These are phyloP conservation scores for Prototheca wickerhamii DNA, from an alignment of 163 green algal genomes.

Conservation along the genomic window DNA sequence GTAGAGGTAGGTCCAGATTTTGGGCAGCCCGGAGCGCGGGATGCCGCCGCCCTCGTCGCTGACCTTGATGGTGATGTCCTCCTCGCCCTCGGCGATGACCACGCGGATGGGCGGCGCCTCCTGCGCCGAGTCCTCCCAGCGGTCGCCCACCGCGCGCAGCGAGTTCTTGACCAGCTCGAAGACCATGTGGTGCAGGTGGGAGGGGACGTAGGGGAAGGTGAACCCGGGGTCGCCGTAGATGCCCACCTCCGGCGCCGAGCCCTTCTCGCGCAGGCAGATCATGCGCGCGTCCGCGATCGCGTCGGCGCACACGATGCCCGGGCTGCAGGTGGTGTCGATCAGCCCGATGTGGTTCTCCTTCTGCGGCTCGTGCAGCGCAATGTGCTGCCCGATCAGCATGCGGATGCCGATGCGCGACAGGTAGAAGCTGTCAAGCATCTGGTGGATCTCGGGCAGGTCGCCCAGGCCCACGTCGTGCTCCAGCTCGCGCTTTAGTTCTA, in stretches of 20 bases:
- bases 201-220: conserved; percentile 92
- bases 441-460: conserved; percentile 89
- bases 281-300: conserved; percentile 84
- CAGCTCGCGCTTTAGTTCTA: conserved; percentile 41
- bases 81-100: conserved; percentile 87
- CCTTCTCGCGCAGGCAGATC: conserved; percentile 92
- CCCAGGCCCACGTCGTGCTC: conserved; percentile 32
- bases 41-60: conserved; percentile 95
- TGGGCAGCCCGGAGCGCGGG: conserved; percentile 73
- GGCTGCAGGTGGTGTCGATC: conserved; percentile 82
- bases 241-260: conserved; percentile 76
- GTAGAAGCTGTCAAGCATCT: conserved; percentile 96
- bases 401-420: conserved; percentile 97
- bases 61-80: conserved; percentile 98
- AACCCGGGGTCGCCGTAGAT: conserved; percentile 87
- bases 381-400: conserved; percentile 95
- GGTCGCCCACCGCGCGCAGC: conserved; percentile 79
- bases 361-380: conserved; percentile 82
- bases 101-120: conserved; percentile 76
- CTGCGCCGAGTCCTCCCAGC: conserved; percentile 65
- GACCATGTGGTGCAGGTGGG: conserved; percentile 91
- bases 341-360: conserved; percentile 81
- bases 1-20: conserved; percentile 99
- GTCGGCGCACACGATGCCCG: conserved; percentile 66
- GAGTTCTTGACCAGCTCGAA: conserved; percentile 94